These are phyloP conservation scores for Corrigiola litoralis DNA, from an alignment of 179 eudicot species.

Conservation along the genomic window DNA sequence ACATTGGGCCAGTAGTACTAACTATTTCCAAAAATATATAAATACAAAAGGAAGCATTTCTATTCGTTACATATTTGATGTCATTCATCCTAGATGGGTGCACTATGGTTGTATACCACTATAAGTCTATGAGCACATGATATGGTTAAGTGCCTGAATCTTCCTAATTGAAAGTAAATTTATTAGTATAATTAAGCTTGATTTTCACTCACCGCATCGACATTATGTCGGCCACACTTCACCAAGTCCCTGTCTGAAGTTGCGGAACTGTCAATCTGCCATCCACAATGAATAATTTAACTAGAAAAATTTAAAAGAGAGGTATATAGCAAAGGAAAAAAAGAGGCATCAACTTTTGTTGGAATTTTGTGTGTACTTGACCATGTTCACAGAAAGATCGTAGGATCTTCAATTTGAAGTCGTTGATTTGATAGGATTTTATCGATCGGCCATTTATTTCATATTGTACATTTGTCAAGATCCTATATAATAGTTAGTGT, in stretches of 20 bases:
- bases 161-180: not conserved
- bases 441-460: too few species aligned
- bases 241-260: constrained; percentile 17
- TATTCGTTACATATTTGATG: not conserved
- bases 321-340: not conserved
- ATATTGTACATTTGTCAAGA: too few species aligned
- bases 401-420: too few species aligned
- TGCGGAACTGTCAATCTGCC: constrained; percentile 2
- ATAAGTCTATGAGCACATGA: not conserved
- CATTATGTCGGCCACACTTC: constrained; percentile 24
- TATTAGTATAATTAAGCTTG: not conserved
- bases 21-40: too few species aligned
- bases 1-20: constrained; percentile 8
- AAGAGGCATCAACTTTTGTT: constrained; percentile 12
- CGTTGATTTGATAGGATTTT: too few species aligned
- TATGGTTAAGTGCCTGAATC: not conserved
- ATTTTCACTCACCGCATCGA: not conserved
- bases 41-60: too few species aligned
- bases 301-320: not conserved
- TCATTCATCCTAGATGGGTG: not conserved
- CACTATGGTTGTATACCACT: constrained; percentile 7
- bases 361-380: too few species aligned
- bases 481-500: too few species aligned
- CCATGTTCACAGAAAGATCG: too few species aligned
- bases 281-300: constrained; percentile 15